Evolutionary conservation across 768 basidiomycete species (phyloP), one percentile per base, ranked within the genome.

Genomic region (Leucocoprinus sp.): DNA sequence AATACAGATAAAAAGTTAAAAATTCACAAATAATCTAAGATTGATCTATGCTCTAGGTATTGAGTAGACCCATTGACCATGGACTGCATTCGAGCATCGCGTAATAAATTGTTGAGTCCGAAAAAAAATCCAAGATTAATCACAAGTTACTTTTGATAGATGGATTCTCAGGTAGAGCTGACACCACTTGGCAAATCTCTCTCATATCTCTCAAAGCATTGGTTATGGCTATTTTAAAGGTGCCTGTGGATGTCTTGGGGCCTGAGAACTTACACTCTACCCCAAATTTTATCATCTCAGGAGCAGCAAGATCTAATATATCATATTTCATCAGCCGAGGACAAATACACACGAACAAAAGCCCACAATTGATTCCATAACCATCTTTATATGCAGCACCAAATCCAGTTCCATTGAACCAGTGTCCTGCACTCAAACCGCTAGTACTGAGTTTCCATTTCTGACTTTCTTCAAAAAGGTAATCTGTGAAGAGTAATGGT

Each of bases 401-500:
- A 61, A 96, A 96, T 3, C 93, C 93, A 6, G 93, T 96, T 1
- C 93, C 93, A 38, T 78, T 77, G 68, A 96, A 97, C 29, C 83
- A 68, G 52, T 80, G 74, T 0, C 93, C 93, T 19, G 86, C 84
- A 62, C 85, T 91, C 52, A 96, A 61, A 5, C 85, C 91, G 63
- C 89, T 93, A 5, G 93, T 95, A 50, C 85, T 89, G 31, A 96
- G 68, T 54, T 83, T 85, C 93, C 93, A 96, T 50, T 76, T 74
- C 51, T 84, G 74, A 54, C 87, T 90, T 46, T 72, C 72, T 17
- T 67, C 64, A 63, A 88, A 95, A 8, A 90, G 58, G 29, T 75
- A 68, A 62, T 96, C 92, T 4, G 86, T 78, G 55, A 96, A 87
- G 5, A 96, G 60, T 0, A 71, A 57, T 41, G 80, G 69, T 4